Percentiles rank a stretch among this genome's conserved stretches.
These are phyloP conservation scores for Arthroderma sp. DNA, from an alignment of 2,329 filamentous ascomycete species.

Conservation along the genomic window DNA sequence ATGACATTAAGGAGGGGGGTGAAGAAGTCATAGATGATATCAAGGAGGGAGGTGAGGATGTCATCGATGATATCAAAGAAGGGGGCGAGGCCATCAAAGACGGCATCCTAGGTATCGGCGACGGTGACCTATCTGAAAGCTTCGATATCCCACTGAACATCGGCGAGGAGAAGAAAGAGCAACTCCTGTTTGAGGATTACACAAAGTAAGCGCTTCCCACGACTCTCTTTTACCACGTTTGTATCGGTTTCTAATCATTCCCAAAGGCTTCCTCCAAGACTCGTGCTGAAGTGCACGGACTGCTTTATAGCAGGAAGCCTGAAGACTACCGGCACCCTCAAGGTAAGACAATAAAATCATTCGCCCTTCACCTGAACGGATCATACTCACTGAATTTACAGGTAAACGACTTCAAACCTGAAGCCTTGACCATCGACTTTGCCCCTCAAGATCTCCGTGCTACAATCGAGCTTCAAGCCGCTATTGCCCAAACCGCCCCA, in stretches of 20 bases:
- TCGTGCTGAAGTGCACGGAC: conserved; percentile 15
- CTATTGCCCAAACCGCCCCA: conserved; percentile 7
- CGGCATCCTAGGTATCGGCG: conserved; percentile 2
- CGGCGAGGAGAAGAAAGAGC: conserved; percentile 10
- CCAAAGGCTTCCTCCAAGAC: conserved; percentile 5
- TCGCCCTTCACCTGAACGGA: not conserved
- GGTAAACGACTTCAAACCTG: conserved; percentile 11
- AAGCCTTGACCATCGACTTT: conserved; percentile 11
- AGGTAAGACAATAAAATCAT: conserved; percentile 6
- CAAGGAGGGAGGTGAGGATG: conserved; percentile 3
- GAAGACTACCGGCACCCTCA: conserved; percentile 14
- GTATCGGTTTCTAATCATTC: not conserved
- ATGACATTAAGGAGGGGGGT: no score
- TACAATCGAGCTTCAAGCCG: conserved; percentile 11
- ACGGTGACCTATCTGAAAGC: conserved; percentile 9
- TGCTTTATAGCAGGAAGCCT: conserved; percentile 17
- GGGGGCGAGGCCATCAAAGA: not conserved
- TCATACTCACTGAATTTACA: not conserved
- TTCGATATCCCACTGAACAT: conserved; percentile 12
- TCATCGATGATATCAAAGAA: conserved; percentile 7
- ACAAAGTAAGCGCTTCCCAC: conserved; percentile 6
- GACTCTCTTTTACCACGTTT: not conserved
- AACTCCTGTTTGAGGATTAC: conserved; percentile 13
- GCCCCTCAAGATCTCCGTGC: conserved; percentile 12
- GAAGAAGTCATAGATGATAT: no score